These are phyloP conservation scores for Hibiscus trionum DNA, from an alignment of 345 rosid species.

Conservation along the genomic window DNA sequence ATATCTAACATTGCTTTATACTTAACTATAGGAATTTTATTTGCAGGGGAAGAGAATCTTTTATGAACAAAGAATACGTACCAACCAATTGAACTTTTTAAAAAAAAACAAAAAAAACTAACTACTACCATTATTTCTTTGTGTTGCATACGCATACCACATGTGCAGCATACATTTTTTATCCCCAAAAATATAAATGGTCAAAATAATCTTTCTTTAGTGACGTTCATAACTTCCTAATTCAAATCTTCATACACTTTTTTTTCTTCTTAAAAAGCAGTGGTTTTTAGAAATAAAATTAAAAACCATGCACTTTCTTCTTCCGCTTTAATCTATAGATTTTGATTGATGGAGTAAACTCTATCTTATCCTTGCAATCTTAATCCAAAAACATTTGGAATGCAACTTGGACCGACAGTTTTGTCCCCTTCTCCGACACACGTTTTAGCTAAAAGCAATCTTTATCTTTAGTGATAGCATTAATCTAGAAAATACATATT, in stretches of 20 bases:
- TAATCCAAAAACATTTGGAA: background rate
- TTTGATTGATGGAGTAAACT: background rate
- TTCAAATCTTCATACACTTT: background rate
- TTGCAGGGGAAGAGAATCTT: no score
- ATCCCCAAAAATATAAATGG: background rate
- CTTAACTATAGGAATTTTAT: no score
- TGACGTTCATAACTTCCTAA: background rate
- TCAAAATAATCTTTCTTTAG: background rate
- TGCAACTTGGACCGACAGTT: slow-evolving; percentile 7
- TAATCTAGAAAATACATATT: no score
- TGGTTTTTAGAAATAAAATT: background rate
- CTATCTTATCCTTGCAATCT: background rate
- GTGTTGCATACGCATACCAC: background rate
- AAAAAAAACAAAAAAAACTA: background rate
- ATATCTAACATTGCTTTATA: no score
- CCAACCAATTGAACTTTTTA: no score
- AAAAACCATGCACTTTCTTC: slow-evolving; percentile 6
- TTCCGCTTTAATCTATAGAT: background rate
- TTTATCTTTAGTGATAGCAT: background rate
- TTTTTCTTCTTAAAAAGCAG: background rate
- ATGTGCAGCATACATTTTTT: background rate
- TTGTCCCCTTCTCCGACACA: slow-evolving; percentile 5
- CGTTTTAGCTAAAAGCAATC: background rate
- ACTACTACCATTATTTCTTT: background rate
- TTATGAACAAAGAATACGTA: no score